A percentile compares a stretch with the other conserved stretches of the same genome.
Conservation (phyloP, 2,329 filamentous ascomycete genomes). For the Sclerotinia minor region DNA sequence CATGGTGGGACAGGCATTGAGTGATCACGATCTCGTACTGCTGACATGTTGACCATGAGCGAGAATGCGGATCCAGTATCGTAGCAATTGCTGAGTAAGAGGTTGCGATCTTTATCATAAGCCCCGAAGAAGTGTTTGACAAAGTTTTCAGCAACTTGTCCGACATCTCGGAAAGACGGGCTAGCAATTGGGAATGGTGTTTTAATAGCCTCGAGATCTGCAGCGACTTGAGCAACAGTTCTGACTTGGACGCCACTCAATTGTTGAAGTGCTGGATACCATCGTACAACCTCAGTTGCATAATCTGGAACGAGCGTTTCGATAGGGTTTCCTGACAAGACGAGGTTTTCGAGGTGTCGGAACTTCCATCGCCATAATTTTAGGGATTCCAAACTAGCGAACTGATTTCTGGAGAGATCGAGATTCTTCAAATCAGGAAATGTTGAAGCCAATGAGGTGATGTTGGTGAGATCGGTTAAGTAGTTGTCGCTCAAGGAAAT, state of each 20-base stretch:
- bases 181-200: slow-evolving; percentile 61
- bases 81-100: slow-evolving; percentile 67
- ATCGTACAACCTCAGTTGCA: slow-evolving; percentile 71
- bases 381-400: slow-evolving; percentile 67
- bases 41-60: slow-evolving; percentile 66
- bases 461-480: slow-evolving; percentile 68
- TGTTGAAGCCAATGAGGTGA: slow-evolving; percentile 73
- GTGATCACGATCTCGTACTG: slow-evolving; percentile 51
- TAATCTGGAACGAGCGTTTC: slow-evolving; percentile 60
- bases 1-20: slow-evolving; percentile 56
- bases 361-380: slow-evolving; percentile 79
- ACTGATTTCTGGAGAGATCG: slow-evolving; percentile 81
- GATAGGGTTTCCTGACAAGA: slow-evolving; percentile 76
- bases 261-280: slow-evolving; percentile 79
- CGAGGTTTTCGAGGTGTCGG: slow-evolving; percentile 74
- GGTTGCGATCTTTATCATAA: slow-evolving; percentile 70
- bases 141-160: slow-evolving; percentile 73
- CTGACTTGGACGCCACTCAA: slow-evolving; percentile 76
- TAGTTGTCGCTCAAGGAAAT: slow-evolving; percentile 81
- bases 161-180: slow-evolving; percentile 72
- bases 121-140: slow-evolving; percentile 70
- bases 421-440: slow-evolving; percentile 87
- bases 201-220: slow-evolving; percentile 50
- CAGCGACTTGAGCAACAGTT: slow-evolving; percentile 67
- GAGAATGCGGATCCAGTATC: slow-evolving; percentile 76